Conservation (phyloP, 345 rosid species). For the Populus nigra region DNA sequence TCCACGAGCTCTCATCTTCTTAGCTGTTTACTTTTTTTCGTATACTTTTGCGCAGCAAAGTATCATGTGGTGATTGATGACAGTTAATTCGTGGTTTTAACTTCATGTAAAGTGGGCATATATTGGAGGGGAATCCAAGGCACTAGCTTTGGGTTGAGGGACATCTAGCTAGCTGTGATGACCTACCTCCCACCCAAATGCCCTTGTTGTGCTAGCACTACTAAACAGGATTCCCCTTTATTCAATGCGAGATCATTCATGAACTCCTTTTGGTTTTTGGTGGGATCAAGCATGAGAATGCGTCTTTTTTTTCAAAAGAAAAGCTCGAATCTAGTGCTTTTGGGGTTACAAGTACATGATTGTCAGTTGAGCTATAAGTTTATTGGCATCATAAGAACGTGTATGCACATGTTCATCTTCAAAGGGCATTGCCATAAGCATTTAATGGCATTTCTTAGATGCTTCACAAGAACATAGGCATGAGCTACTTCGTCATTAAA, state of each 20-base stretch:
- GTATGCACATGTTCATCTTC: not conserved
- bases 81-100: not conserved
- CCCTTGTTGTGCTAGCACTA: not conserved
- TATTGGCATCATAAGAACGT: too few species aligned
- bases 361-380: not conserved
- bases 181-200: not conserved
- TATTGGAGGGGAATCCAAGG: slow-evolving; percentile 10
- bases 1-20: slow-evolving; percentile 1
- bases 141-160: not conserved
- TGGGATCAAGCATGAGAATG: not conserved
- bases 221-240: not conserved
- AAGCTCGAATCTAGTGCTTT: too few species aligned
- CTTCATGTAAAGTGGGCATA: slow-evolving; percentile 8
- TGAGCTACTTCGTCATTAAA: not conserved
- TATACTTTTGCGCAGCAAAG: not conserved
- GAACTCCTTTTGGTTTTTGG: not conserved
- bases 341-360: too few species aligned
- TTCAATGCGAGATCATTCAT: not conserved
- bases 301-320: too few species aligned
- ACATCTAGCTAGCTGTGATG: not conserved
- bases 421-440: not conserved
- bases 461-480: not conserved
- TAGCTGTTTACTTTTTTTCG: not conserved
- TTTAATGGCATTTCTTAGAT: too few species aligned
- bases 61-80: not conserved